Conservation (phyloP, 1,284 basidiomycete species). For the Rhodotorula sp. region DNA sequence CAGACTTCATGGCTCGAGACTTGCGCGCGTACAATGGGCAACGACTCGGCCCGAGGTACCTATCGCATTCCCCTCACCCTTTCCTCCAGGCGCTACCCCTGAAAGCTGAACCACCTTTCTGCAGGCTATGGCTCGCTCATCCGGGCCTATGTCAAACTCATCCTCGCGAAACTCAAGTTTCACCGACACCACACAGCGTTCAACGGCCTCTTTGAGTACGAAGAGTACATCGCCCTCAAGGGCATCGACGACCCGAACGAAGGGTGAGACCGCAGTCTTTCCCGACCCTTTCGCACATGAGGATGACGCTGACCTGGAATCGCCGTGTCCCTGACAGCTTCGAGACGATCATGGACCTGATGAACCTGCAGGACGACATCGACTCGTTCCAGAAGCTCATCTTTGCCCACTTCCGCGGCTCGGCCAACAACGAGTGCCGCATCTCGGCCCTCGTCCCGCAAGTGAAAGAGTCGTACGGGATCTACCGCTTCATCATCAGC, state of each 20-base stretch:
- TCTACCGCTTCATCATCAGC: slow-evolving; percentile 94
- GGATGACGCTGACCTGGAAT: neutral
- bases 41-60: slow-evolving; percentile 76
- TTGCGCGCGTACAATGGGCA: slow-evolving; percentile 78
- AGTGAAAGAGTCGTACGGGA: slow-evolving; percentile 96
- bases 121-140: slow-evolving; percentile 86
- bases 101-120: slow-evolving; percentile 1
- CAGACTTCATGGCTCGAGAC: slow-evolving; percentile 96
- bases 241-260: slow-evolving; percentile 97
- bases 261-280: no score
- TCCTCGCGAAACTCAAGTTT: slow-evolving; percentile 90
- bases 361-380: slow-evolving; percentile 93
- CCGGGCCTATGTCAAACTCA: slow-evolving; percentile 88
- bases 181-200: slow-evolving; percentile 91
- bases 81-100: neutral
- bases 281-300: no score
- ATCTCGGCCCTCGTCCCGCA: slow-evolving; percentile 89
- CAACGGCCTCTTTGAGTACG: slow-evolving; percentile 94
- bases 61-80: slow-evolving; percentile 26
- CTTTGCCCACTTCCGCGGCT: slow-evolving; percentile 85
- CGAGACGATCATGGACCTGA: slow-evolving; percentile 91
- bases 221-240: slow-evolving; percentile 92
- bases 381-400: slow-evolving; percentile 96
- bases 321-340: slow-evolving; percentile 60
- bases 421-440: slow-evolving; percentile 89